Evolutionary conservation across 345 rosid species (phyloP), one percentile per base, ranked within the genome.

Genomic region (Lepidium aucheri): DNA sequence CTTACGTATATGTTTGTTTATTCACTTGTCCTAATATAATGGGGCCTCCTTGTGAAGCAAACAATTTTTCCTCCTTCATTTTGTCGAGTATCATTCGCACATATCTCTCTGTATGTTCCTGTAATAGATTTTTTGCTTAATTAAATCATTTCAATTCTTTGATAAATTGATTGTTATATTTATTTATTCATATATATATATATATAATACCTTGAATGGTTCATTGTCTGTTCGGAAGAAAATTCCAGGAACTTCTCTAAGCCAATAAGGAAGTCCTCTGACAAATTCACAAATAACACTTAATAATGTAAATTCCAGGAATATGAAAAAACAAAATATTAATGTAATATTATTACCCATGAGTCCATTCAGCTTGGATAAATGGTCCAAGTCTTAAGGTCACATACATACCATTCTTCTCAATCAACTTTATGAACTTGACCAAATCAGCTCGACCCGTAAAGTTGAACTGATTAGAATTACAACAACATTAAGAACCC

Each of bases 291-390:
- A 26, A 5, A 40, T 12, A 53, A 53, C 5, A 32, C 13, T 67
- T 20, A 9, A 17, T n/a, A n/a, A n/a, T n/a, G n/a, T n/a, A n/a
- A n/a, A n/a, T n/a, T n/a, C n/a, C n/a, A n/a, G n/a, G n/a, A n/a
- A n/a, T 0, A 2, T 60, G 5, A 47, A 7, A 54, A 45, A 0
- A 9, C 26, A 28, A 20, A 52, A 0, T 9, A 17, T 22, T 1
- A 13, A 16, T 3, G 8, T 28, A 5, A 10, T 61, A 33, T 7
- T 16, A 59, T 43, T 86, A 93, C 99, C 99, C 99, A 26, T 94
- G 92, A 73, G 82, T 94, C 97, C 97, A 94, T 79, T 94, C 99
- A 60, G 91, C 99, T 67, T 94, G 95, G 61, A 94, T 80, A 77
- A 88, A 94, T 0, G 99, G 97, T 28, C 99, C 99, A 66, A 88